Evolutionary conservation across 306 rosid species (phyloP).

Genomic region (Lagenaria siceraria): DNA sequence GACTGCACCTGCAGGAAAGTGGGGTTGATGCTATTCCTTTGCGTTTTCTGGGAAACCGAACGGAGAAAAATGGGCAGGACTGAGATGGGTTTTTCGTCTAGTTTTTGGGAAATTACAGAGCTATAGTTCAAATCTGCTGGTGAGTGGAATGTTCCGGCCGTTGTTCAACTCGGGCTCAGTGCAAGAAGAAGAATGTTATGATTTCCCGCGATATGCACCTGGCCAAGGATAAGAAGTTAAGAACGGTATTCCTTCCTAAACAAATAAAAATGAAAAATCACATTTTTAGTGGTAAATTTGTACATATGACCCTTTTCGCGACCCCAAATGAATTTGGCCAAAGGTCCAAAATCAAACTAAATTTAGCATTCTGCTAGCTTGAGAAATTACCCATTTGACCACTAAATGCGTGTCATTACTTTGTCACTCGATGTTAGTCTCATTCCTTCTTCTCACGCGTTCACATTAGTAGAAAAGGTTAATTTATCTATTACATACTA

Average conservation of each 20-base stretch:
- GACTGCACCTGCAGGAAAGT: background rate
- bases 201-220: background rate
- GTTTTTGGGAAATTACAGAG: conserved; percentile 1
- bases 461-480: too few species aligned
- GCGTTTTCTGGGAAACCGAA: background rate
- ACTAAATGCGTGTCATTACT: too few species aligned
- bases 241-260: background rate
- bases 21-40: background rate
- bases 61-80: background rate
- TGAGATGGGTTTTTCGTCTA: background rate
- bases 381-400: too few species aligned
- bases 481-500: too few species aligned
- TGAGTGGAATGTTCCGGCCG: background rate
- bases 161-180: background rate
- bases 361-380: too few species aligned
- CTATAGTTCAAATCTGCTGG: background rate
- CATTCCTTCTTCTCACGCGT: too few species aligned
- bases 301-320: too few species aligned
- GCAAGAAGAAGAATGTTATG: background rate
- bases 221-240: background rate
- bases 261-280: background rate
- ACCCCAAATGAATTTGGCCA: too few species aligned
- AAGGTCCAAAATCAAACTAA: too few species aligned
- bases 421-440: too few species aligned
- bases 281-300: too few species aligned